Evolutionary conservation across 192 early-diverging fungal species (phyloP), one percentile per base, ranked within the genome.

Genomic region (Umbelopsis vinacea): DNA sequence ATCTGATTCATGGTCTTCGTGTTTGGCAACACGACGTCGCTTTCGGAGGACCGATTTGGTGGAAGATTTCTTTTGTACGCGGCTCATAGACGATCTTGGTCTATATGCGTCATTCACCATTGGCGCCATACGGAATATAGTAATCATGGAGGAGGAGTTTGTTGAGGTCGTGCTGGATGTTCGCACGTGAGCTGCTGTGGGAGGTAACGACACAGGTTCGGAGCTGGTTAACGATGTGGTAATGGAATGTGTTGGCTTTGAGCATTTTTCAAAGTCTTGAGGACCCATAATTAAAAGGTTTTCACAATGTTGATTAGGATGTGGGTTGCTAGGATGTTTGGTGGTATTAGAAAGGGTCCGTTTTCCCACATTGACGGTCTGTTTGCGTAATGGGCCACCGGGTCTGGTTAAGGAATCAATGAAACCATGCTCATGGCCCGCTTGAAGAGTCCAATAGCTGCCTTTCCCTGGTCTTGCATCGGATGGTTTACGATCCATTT

Each of bases 381-480:
- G 60, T 50, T 70, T 73, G 23, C 72, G 48, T 7, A 11, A 71
- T 40, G 69, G 63, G 11, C 66, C 72, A 17, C 69, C 68, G 4
- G 69, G 71, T 26, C 72, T 67, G 6, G 71, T 70, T 10, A 81
- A 26, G 50, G 73, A 74, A 26, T 76, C 72, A 38, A 81, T 73
- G 22, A 81, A 81, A 6, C 60, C 37, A 2, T 70, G 68, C n/a
- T 81, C 79, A 15, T 66, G 68, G 12, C 74, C 79, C 4, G 57
- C 54, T 11, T 73, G 69, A 23, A 91, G 71, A 8, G 85, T 88
- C 91, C 89, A 91, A 78, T 90, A 88, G 29, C 89, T 86, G 0
- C 89, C 91, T 72, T 90, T 90, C 15, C 89, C 91, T 60, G 86
- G 88, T 72, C 89, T 91, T 46, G 66, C 87, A 43, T 78, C 68